These are phyloP conservation scores for Eucalyptus victrix DNA, from an alignment of 345 rosid genomes.

Conservation along the genomic window DNA sequence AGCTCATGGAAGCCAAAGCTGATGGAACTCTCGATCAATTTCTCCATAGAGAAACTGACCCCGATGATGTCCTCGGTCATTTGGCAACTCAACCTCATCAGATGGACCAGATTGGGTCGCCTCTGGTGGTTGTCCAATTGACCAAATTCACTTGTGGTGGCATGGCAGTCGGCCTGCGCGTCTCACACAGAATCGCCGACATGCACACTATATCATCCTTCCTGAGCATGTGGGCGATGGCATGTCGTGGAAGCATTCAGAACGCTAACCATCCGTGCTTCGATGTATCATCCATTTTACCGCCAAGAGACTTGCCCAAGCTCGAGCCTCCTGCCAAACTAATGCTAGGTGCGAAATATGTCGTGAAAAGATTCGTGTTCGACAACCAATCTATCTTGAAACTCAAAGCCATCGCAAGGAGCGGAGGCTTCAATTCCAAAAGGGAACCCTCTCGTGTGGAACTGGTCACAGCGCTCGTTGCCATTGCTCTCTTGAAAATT, in stretches of 20 bases:
- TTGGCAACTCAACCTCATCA: background rate
- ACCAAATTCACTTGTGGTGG: slow-evolving; percentile 9
- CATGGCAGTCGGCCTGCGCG: background rate
- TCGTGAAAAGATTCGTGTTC: background rate
- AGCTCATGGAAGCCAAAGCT: slow-evolving; percentile 2
- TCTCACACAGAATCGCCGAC: slow-evolving; percentile 5
- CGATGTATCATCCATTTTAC: background rate
- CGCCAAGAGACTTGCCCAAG: background rate
- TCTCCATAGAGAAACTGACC: background rate
- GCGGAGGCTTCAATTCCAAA: background rate
- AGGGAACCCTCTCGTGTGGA: background rate
- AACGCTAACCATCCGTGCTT: background rate
- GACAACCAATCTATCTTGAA: background rate
- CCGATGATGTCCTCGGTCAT: background rate
- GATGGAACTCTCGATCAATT: background rate
- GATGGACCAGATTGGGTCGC: background rate
- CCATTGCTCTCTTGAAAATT: background rate
- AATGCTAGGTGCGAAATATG: background rate
- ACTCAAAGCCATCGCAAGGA: background rate
- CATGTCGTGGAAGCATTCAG: background rate
- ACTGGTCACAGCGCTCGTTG: background rate
- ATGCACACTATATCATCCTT: background rate
- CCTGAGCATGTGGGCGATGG: slow-evolving; percentile 4
- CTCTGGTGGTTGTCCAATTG: background rate
- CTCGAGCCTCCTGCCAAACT: background rate